phyloP scores from a whole-genome alignment of 441 rosid species.

The Mallotus japonicus region DNA sequence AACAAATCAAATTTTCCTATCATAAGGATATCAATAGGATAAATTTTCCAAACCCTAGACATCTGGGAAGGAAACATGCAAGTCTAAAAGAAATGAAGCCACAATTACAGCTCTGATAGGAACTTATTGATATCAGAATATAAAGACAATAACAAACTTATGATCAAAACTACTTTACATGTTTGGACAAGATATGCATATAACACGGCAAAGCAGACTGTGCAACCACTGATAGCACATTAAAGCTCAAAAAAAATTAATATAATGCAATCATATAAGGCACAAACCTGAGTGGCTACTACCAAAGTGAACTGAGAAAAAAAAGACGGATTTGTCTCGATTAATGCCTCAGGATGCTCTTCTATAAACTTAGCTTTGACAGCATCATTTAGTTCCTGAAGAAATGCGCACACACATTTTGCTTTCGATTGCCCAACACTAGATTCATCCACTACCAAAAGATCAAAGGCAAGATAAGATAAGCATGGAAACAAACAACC shows the following conservation, averaged over 20 bases:
- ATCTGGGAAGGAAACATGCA: neutral
- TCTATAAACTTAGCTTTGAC: constrained; percentile 80
- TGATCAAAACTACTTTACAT: neutral
- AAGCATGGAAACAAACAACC: neutral
- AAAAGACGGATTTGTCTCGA: constrained; percentile 62
- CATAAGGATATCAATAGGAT: neutral
- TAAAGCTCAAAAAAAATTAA: neutral
- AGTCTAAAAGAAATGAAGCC: neutral
- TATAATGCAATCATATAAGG: neutral
- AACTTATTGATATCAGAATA: neutral
- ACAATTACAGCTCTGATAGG: neutral
- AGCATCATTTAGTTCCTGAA: constrained; percentile 90
- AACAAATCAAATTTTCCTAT: neutral
- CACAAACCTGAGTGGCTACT: constrained; percentile 67
- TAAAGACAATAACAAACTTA: neutral
- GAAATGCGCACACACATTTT: constrained; percentile 77
- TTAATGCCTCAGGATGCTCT: constrained; percentile 66
- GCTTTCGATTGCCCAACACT: constrained; percentile 83
- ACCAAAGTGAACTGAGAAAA: constrained; percentile 89
- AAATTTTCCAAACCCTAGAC: neutral
- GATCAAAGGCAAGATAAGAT: constrained; percentile 21
- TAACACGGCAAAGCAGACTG: neutral
- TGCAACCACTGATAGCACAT: neutral
- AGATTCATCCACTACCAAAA: constrained; percentile 69
- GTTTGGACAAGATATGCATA: neutral